Conservation (phyloP, 345 rosid genomes). For the Jatropha curcas region DNA sequence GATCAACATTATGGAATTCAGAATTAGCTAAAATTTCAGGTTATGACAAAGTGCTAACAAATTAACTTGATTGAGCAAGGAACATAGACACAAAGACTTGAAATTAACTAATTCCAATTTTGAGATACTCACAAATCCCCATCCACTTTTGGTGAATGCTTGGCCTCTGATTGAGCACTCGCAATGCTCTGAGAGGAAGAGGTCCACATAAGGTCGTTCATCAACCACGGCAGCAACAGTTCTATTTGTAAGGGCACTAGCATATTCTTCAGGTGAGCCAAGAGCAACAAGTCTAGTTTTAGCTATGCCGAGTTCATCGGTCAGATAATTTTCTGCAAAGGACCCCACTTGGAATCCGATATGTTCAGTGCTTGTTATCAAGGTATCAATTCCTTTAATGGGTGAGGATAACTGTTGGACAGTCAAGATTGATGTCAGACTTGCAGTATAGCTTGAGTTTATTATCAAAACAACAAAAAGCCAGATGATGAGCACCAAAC, state of each 20-base stretch:
- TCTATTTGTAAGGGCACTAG: slow-evolving; percentile 59
- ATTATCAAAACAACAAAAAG: slow-evolving; percentile 83
- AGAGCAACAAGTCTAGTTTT: slow-evolving; percentile 75
- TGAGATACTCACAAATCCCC: slow-evolving; percentile 89
- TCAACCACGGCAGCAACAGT: slow-evolving; percentile 88
- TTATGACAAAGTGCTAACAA: neutral
- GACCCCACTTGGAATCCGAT: slow-evolving; percentile 87
- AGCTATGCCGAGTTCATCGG: slow-evolving; percentile 67
- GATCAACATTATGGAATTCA: neutral
- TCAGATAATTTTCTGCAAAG: slow-evolving; percentile 72
- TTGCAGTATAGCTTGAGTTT: slow-evolving; percentile 95
- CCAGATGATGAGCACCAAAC: slow-evolving; percentile 79
- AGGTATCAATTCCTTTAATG: slow-evolving; percentile 76
- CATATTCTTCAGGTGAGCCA: slow-evolving; percentile 78
- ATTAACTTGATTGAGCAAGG: neutral
- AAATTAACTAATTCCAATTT: neutral
- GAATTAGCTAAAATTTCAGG: neutral
- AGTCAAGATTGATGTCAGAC: slow-evolving; percentile 89
- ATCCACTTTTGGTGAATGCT: slow-evolving; percentile 77
- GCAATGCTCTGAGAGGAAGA: slow-evolving; percentile 74
- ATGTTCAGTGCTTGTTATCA: slow-evolving; percentile 46
- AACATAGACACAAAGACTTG: neutral
- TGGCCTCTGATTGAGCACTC: slow-evolving; percentile 72
- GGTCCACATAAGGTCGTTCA: slow-evolving; percentile 68
- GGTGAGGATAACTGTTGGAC: slow-evolving; percentile 87